Evolutionary conservation across 306 rosid species (phyloP), one percentile per base, ranked within the genome.

Genomic region (Trifolium dubium): DNA sequence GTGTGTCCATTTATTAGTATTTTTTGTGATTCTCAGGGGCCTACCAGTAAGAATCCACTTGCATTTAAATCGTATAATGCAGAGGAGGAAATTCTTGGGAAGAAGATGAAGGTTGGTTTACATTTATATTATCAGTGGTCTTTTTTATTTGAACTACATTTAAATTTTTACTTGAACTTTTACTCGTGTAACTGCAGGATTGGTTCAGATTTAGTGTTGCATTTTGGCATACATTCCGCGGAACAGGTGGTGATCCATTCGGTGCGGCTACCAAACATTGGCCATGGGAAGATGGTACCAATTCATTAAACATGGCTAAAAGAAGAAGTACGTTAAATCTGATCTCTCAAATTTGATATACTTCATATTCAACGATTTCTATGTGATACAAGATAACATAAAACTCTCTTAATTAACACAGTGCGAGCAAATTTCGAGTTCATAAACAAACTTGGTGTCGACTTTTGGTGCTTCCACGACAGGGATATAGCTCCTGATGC

Each of bases 281-380:
- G 98, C 97, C 99, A 1, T 92, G 99, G 97, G 98, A 92, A 83
- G 99, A 94, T 74, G 99, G 96, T 82, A 89, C 97, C 69, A 92
- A 94, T 78, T 89, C 97, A 61, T 14, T 94, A 76, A 88, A 77
- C 61, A 94, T 94, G 96, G 96, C 99, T 31, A 94, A 89, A 86
- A 86, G 96, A 85, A 90, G 99, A 85, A 92, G 97, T 93, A 84
- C 12, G 97, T 32, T 73, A 54, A 49, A 50, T 41, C 15, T 46
- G 51, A 18, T 44, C 51, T 10, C 51, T 67, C 51, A 40, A 28
- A 3, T 35, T 63, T 75, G 73, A 11, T 64, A 51, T 60, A 54
- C 50, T 51, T 67, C 30, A 53, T 59, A 54, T 61, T 30, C 68
- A 56, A 8, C 63, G 0, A 19, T 55, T 74, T 40, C 17, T 61